These are phyloP conservation scores for Tarenaya hassleriana DNA, from an alignment of 345 rosid genomes.

Conservation along the genomic window DNA sequence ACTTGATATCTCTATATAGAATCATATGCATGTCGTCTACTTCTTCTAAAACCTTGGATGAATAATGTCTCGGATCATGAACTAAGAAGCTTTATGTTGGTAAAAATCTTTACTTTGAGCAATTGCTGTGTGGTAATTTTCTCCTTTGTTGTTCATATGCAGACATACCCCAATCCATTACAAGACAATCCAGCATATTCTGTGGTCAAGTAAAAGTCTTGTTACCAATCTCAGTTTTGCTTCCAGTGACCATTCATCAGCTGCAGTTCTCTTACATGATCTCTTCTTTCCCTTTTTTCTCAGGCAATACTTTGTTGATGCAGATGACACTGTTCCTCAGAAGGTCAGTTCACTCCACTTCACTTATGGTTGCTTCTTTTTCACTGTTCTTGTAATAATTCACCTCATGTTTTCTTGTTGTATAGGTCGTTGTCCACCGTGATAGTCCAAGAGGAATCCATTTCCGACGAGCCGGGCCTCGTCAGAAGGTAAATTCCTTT, in stretches of 20 bases:
- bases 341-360: slow-evolving; percentile 42
- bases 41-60: too few species aligned
- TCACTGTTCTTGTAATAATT: too few species aligned
- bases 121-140: not conserved
- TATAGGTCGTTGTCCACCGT: slow-evolving; percentile 66
- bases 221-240: slow-evolving; percentile 2
- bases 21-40: too few species aligned
- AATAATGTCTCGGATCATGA: too few species aligned
- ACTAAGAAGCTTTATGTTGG: not conserved
- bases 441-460: slow-evolving; percentile 71
- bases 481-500: slow-evolving; percentile 49
- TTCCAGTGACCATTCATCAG: slow-evolving; percentile 6
- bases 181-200: slow-evolving; percentile 89
- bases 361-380: not conserved
- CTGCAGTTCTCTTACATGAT: not conserved
- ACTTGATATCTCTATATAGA: slow-evolving; percentile 24
- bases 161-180: slow-evolving; percentile 71
- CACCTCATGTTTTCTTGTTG: slow-evolving; percentile 7
- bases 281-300: slow-evolving; percentile 1
- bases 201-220: slow-evolving; percentile 71
- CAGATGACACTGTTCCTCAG: slow-evolving; percentile 72
- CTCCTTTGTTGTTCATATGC: slow-evolving; percentile 22
- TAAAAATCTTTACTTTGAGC: not conserved
- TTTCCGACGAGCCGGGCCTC: slow-evolving; percentile 90
- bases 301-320: slow-evolving; percentile 89